Percentiles rank a stretch among this genome's conserved stretches.
Evolutionary conservation across 78 protist species (phyloP).

Genomic region (Tieghemostelium lacteum): DNA sequence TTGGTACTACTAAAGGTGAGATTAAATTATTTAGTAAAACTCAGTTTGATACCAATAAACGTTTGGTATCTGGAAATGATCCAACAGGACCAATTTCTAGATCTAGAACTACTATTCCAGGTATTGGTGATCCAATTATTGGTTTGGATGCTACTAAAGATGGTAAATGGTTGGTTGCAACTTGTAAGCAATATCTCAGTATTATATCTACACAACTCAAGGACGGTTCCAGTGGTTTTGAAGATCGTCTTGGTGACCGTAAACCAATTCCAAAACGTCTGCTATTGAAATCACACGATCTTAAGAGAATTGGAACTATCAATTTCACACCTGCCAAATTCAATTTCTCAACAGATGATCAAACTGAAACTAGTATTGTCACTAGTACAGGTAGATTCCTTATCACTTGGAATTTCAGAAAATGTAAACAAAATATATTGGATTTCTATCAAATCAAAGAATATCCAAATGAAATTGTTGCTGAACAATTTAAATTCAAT

Average conservation of each 20-base stretch:
- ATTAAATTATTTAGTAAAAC: slow-evolving; percentile 47
- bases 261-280: slow-evolving; percentile 75
- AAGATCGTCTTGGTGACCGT: slow-evolving; percentile 55
- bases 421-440: slow-evolving; percentile 72
- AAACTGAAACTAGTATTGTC: slow-evolving; percentile 71
- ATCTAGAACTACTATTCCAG: slow-evolving; percentile 81
- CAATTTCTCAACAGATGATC: slow-evolving; percentile 22
- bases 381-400: slow-evolving; percentile 78
- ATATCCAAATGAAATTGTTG: slow-evolving; percentile 53
- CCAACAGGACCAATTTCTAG: slow-evolving; percentile 54
- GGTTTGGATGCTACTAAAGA: slow-evolving; percentile 80
- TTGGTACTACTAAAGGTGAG: slow-evolving; percentile 81
- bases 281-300: slow-evolving; percentile 34
- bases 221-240: slow-evolving; percentile 77
- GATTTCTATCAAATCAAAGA: slow-evolving; percentile 79
- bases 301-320: slow-evolving; percentile 48
- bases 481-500: slow-evolving; percentile 81
- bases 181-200: slow-evolving; percentile 78
- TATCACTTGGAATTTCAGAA: slow-evolving; percentile 87
- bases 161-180: slow-evolving; percentile 86
- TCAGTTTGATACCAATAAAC: slow-evolving; percentile 35
- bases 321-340: slow-evolving; percentile 85
- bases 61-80: not conserved
- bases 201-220: slow-evolving; percentile 51
- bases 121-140: slow-evolving; percentile 81